These are phyloP conservation scores for Gyrodon lividus DNA, from an alignment of 768 basidiomycete species.

Conservation along the genomic window DNA sequence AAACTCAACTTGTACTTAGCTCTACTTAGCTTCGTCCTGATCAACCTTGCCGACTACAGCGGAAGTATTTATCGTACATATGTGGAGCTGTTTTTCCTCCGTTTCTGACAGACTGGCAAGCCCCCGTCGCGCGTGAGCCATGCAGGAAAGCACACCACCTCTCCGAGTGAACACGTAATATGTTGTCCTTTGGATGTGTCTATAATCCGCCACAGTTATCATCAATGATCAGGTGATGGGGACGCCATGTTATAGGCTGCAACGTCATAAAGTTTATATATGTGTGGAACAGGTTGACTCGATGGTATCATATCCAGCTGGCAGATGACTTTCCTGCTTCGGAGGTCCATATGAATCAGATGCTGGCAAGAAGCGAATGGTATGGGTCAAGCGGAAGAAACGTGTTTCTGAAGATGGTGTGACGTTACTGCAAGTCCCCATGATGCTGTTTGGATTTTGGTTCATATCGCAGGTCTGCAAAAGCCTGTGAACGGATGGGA, in stretches of 20 bases:
- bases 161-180: conserved; percentile 27
- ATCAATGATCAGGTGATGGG: too few species aligned
- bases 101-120: conserved; percentile 22
- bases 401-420: conserved; percentile 1
- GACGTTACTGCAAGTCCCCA: conserved; percentile 1
- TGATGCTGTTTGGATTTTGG: background rate
- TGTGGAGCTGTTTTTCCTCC: conserved; percentile 23
- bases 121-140: conserved; percentile 2
- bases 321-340: conserved; percentile 5
- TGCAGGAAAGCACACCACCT: conserved; percentile 5
- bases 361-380: background rate
- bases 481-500: conserved; percentile 16
- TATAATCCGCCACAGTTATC: background rate
- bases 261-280: too few species aligned
- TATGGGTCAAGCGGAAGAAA: background rate
- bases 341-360: background rate
- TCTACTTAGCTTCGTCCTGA: conserved; percentile 20
- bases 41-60: conserved; percentile 32
- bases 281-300: background rate
- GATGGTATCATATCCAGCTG: background rate
- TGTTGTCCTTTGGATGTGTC: conserved; percentile 1
- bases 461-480: conserved; percentile 9
- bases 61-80: conserved; percentile 20
- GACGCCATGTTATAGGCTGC: too few species aligned
- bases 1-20: conserved; percentile 30